These are phyloP conservation scores for Hypoxylon sp. DNA, from an alignment of 2,329 filamentous ascomycete genomes.

Conservation along the genomic window DNA sequence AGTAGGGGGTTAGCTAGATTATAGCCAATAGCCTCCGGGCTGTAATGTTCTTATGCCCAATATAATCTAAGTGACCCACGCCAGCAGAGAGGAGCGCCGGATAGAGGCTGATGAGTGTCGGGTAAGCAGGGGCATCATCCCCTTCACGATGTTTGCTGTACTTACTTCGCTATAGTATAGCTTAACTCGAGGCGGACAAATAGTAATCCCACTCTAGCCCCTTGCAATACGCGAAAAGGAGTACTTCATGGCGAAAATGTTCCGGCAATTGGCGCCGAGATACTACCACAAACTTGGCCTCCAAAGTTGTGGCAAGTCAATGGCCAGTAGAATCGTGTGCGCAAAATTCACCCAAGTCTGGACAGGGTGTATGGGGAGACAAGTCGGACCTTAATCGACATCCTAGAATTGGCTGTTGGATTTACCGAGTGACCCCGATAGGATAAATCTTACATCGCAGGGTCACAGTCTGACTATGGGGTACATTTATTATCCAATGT, in stretches of 20 bases:
- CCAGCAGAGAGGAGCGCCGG: background rate
- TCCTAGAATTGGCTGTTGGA: constrained; percentile 27
- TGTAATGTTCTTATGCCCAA: constrained; percentile 30
- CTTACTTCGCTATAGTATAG: constrained; percentile 11
- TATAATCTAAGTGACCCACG: constrained; percentile 29
- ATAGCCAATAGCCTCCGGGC: constrained; percentile 24
- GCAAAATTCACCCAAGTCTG: constrained; percentile 27
- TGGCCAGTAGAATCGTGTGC: constrained; percentile 38
- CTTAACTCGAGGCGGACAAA: constrained; percentile 16
- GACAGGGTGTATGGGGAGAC: constrained; percentile 21
- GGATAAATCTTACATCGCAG: constrained; percentile 38
- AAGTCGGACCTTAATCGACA: constrained; percentile 39
- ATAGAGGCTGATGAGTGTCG: constrained; percentile 10
- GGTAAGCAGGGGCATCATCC: constrained; percentile 17
- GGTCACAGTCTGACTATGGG: constrained; percentile 44
- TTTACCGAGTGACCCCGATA: constrained; percentile 43
- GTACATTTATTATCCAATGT: constrained; percentile 41
- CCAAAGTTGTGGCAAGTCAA: constrained; percentile 27
- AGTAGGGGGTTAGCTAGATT: constrained; percentile 16
- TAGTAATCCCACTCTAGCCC: constrained; percentile 5
- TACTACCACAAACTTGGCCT: constrained; percentile 15
- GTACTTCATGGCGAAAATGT: constrained; percentile 35
- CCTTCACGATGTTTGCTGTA: constrained; percentile 19
- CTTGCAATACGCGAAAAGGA: constrained; percentile 23
- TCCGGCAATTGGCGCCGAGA: constrained; percentile 28